These are phyloP conservation scores for Butyriboletus appendiculatus DNA, from an alignment of 1,284 basidiomycete genomes.

Conservation along the genomic window DNA sequence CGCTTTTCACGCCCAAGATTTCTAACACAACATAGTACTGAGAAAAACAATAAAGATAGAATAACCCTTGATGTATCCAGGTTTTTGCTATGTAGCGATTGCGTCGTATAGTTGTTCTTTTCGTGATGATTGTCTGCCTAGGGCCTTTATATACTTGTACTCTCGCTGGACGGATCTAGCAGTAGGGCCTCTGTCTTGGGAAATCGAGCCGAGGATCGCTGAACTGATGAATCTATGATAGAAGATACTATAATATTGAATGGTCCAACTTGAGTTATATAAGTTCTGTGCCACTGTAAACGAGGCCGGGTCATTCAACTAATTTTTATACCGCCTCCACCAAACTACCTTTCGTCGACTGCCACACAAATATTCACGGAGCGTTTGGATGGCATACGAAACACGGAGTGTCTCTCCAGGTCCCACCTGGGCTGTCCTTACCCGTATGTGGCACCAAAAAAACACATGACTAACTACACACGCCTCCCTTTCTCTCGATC, in stretches of 20 bases:
- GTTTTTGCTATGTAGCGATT: background rate
- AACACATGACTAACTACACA: background rate
- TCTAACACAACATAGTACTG: no score
- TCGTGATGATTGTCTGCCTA: background rate
- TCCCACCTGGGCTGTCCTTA: constrained; percentile 29
- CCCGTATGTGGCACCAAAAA: constrained; percentile 20
- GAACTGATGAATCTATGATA: background rate
- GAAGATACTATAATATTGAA: background rate
- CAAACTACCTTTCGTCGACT: background rate
- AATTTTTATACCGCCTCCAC: background rate
- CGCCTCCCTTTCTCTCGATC: background rate
- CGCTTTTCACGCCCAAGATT: background rate
- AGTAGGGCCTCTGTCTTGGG: background rate
- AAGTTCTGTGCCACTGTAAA: background rate
- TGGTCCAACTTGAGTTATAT: no score
- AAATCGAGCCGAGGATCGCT: background rate
- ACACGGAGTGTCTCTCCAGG: constrained; percentile 20
- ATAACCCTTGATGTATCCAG: background rate
- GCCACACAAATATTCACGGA: background rate
- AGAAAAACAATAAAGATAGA: no score
- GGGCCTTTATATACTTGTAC: no score
- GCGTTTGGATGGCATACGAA: constrained; percentile 3
- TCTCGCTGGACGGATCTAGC: no score
- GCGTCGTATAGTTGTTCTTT: background rate
- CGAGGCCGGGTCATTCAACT: background rate